Conservation (phyloP, 345 rosid genomes). For the Populus alba region DNA sequence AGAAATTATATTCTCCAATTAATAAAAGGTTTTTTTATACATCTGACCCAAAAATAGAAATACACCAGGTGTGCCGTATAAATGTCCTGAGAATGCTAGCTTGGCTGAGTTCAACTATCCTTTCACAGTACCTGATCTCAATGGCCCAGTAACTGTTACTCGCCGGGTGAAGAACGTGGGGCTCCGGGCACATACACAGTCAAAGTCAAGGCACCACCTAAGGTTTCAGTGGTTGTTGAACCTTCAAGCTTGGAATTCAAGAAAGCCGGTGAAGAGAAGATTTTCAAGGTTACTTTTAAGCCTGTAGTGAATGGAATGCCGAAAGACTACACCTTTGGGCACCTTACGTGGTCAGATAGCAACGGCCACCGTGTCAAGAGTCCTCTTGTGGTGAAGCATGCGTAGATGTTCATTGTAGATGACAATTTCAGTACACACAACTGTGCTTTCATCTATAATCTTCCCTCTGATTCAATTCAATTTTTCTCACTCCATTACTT, state of each 20-base stretch:
- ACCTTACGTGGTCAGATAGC: slow-evolving; percentile 14
- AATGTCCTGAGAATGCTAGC: slow-evolving; percentile 22
- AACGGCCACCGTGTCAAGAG: slow-evolving; percentile 4
- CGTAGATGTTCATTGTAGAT: neutral
- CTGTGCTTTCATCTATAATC: too few relatives aligned
- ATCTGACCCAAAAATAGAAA: too few relatives aligned
- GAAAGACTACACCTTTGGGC: slow-evolving; percentile 1
- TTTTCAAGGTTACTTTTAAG: neutral
- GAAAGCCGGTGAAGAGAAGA: neutral
- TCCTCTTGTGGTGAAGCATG: slow-evolving; percentile 19
- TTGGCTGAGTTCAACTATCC: slow-evolving; percentile 48
- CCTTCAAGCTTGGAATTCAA: slow-evolving; percentile 5
- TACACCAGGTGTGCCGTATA: neutral
- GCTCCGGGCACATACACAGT: slow-evolving; percentile 1
- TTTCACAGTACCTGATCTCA: slow-evolving; percentile 32
- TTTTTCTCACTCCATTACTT: too few relatives aligned
- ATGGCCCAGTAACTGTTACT: neutral
- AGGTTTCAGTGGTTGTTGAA: neutral
- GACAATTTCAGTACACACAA: too few relatives aligned
- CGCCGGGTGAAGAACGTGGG: slow-evolving; percentile 15
- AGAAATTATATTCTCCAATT: too few relatives aligned
- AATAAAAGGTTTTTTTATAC: too few relatives aligned
- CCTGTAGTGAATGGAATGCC: neutral
- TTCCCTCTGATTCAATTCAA: too few relatives aligned
- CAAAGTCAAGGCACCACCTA: neutral